Base-by-base conservation (phyloP, 1,284 basidiomycete species). In the Lignosus rhinocerotis region DNA sequence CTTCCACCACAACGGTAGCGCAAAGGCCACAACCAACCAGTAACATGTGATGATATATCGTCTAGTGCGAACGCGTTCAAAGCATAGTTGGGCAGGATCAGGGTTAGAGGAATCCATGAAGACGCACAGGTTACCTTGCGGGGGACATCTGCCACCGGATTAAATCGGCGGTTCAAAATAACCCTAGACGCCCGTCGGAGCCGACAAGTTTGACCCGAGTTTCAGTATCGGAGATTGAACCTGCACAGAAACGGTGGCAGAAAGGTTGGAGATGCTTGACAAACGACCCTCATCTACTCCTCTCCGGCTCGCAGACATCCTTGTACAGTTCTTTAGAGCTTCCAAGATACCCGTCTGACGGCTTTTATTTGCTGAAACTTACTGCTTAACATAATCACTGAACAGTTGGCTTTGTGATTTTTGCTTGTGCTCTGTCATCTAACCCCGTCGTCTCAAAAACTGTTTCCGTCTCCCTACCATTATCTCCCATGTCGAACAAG, bases 1-100 rank as follows among this genome's bases (percentile, higher is more conserved):
- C 47, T 78, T 80, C 92, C 92, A 96, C 94, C 94, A 97, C 46
- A 92, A 80, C 4, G 94, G 94, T 17, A 93, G 58, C 1, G 87
- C 86, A 7, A 92, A 73, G 21, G 94, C 62, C 21, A 95, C 78
- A 34, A 93, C 76, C 32, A 82, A 59, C 82, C 93, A 93, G 71
- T 95, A 96, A 0, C 88, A 84, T 6, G 79, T 72, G 56, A 93
- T 78, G 58, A 92, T 86, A 46, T 73, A 74, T 63, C 86, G 74
- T 51, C 86, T 79, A 56, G 78, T 75, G 45, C 64, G 65, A 59
- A 74, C 68, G 25, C 75, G 73, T 67, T 89, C 82, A 66, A 82
- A 84, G 63, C 78, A 76, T 19, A 89, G 75, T 46, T 67, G 79
- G 75, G 52, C 51, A 33, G 62, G 62, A 38, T 64, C 57, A 17